Evolutionary conservation across 306 rosid species (phyloP).

Genomic region (Argentina anserina): DNA sequence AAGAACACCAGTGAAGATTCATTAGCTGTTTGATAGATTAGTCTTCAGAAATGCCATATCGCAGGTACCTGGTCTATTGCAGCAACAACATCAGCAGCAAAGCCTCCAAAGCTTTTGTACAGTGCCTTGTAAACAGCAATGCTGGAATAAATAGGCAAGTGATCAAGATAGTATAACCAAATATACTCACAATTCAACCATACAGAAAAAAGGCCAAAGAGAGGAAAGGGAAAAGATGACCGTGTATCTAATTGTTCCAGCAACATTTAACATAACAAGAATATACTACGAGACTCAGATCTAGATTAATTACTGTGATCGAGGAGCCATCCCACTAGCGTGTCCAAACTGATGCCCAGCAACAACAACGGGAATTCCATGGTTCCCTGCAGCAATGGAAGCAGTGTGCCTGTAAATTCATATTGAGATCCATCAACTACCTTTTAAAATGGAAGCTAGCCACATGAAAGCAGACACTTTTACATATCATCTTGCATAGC

Average conservation of each 20-base stretch:
- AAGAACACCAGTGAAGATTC: not conserved
- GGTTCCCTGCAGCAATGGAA: slow-evolving; percentile 98
- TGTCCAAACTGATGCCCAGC: slow-evolving; percentile 91
- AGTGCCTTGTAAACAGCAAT: slow-evolving; percentile 94
- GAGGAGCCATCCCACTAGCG: slow-evolving; percentile 99
- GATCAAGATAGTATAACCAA: slow-evolving; percentile 13
- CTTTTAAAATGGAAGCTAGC: slow-evolving; percentile 1
- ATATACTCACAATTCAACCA: not conserved
- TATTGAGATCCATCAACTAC: slow-evolving; percentile 28
- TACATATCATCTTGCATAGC: not conserved
- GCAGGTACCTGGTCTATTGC: slow-evolving; percentile 86
- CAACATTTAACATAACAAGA: slow-evolving; percentile 16
- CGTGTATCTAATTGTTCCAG: not conserved
- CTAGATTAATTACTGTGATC: slow-evolving; percentile 73
- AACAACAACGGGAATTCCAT: slow-evolving; percentile 92
- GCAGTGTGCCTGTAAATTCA: slow-evolving; percentile 78
- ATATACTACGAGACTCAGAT: slow-evolving; percentile 16
- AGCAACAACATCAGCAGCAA: slow-evolving; percentile 99
- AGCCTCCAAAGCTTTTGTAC: slow-evolving; percentile 96
- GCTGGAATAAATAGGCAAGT: slow-evolving; percentile 43
- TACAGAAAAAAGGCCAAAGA: not conserved
- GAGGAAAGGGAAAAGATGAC: not conserved
- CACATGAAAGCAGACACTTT: slow-evolving; percentile 3
- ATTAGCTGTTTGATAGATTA: slow-evolving; percentile 12
- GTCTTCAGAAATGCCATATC: slow-evolving; percentile 12